These are phyloP conservation scores for Suillus lakei DNA, from an alignment of 768 basidiomycete species.

Conservation along the genomic window DNA sequence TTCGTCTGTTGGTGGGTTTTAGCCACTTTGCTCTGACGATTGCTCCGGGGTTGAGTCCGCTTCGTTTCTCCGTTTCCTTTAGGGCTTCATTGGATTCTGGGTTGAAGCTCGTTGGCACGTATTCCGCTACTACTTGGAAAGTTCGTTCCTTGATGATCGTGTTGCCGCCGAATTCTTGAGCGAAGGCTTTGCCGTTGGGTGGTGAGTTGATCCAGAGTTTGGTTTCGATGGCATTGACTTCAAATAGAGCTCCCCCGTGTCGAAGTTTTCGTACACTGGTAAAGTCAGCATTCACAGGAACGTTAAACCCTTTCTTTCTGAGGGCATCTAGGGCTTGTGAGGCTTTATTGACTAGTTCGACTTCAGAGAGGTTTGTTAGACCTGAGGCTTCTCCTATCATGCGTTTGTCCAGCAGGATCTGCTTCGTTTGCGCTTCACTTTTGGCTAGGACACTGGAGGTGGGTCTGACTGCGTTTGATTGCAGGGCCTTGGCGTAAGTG, in stretches of 20 bases:
- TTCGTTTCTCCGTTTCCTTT: no score
- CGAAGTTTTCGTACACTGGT: background rate
- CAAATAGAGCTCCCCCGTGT: slow-evolving; percentile 16
- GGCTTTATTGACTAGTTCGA: background rate
- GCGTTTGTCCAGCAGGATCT: background rate
- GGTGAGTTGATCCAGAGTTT: background rate
- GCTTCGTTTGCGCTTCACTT: background rate
- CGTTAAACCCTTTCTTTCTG: background rate
- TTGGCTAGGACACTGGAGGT: no score
- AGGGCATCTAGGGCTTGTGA: background rate
- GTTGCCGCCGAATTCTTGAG: slow-evolving; percentile 18
- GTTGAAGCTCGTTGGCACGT: no score
- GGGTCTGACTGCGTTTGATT: no score
- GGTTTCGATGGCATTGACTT: slow-evolving; percentile 3
- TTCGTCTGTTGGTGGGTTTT: no score
- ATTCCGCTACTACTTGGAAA: no score
- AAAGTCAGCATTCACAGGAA: background rate
- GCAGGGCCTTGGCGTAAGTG: no score
- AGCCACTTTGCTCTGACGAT: no score
- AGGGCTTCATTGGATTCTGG: no score
- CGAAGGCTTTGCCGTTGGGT: slow-evolving; percentile 12
- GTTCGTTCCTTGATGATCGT: slow-evolving; percentile 1
- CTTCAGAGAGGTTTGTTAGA: background rate
- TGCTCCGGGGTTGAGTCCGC: no score
- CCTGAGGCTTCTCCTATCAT: background rate